Conservation (phyloP, 164 flowering plant species). For the Cinnamomum micranthum region DNA sequence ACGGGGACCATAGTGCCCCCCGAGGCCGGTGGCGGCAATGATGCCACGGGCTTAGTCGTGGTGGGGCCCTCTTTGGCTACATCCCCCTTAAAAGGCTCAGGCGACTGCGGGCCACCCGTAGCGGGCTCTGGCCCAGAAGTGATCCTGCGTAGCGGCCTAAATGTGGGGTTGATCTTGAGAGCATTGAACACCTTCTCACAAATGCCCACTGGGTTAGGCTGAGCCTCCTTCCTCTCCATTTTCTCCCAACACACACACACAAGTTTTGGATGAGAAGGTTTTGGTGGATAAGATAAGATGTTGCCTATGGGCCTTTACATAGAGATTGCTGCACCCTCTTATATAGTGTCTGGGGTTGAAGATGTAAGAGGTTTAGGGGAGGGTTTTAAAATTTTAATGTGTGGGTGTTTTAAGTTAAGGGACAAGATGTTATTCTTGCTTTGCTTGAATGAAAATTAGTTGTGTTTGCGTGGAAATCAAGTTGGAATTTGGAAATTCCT, state of each 20-base stretch:
- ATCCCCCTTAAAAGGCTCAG: background rate
- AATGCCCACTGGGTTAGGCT: background rate
- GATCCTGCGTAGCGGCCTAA: background rate
- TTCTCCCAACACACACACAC: background rate
- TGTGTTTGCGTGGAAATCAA: background rate
- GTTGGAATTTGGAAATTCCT: background rate
- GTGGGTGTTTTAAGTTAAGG: background rate
- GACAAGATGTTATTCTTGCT: background rate
- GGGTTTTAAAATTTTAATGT: background rate
- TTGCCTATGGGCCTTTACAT: background rate
- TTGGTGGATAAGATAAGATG: background rate
- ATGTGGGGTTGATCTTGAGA: background rate
- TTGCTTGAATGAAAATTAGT: background rate
- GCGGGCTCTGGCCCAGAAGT: background rate
- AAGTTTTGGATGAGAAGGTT: background rate
- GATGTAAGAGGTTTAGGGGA: background rate
- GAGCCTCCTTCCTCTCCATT: constrained; percentile 3
- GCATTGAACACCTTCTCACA: constrained; percentile 4
- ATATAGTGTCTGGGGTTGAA: too few species aligned
- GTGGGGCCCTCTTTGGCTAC: background rate
- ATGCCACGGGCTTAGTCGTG: background rate
- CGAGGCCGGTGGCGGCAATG: background rate
- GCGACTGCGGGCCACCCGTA: background rate
- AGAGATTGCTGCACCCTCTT: background rate
- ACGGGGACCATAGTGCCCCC: background rate